Base-by-base conservation (phyloP, 768 basidiomycete species). In the Megacollybia marginata region DNA sequence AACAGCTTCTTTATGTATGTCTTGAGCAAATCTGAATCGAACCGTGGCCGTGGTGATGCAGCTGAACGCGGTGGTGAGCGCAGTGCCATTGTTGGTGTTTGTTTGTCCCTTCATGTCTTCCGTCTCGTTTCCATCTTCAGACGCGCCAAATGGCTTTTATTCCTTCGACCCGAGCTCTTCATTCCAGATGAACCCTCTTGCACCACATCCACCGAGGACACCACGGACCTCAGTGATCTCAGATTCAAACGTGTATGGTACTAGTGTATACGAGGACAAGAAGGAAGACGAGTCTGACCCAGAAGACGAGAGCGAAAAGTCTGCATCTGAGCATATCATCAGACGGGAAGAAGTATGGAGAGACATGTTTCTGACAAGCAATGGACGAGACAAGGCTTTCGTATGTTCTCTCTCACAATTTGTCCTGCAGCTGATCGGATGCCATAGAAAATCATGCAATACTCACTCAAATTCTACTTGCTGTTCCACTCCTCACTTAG, bases 1-100 rank as follows among this genome's bases (percentile, higher is more conserved):
- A 92, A 70, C 47, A 92, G 78, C 59, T 85, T 85, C 73, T 87
- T 91, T 66, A 88, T 87, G 68, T 92, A 92, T 18, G 79, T 71
- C 53, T 80, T 83, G 49, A 92, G 74, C 28, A 80, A 68, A 48
- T 88, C 87, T 1, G 79, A 63, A 63, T 92, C 89, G 63, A 92
- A 92, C 51, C 79, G 76, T 46, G 74, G 71, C 33, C 71, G 69
- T 15, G 73, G 73, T 9, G 75, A 85, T 6, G 82, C 63, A 42
- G 80, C 79, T 18, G 77, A 70, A 42, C 76, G 70, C 48, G 75
- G 72, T 33, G 80, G 82, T 40, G 85, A 86, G 59, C 83, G 81
- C 56, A 85, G 65, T 31, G 61, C 54, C 55, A 62, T 65, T 38
- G 18, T 15, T 18, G 38, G 8, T 18, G 38, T 11, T 23, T 15